These are phyloP conservation scores for Haematococcus lacustris DNA, from an alignment of 139 green algal genomes.

Conservation along the genomic window DNA sequence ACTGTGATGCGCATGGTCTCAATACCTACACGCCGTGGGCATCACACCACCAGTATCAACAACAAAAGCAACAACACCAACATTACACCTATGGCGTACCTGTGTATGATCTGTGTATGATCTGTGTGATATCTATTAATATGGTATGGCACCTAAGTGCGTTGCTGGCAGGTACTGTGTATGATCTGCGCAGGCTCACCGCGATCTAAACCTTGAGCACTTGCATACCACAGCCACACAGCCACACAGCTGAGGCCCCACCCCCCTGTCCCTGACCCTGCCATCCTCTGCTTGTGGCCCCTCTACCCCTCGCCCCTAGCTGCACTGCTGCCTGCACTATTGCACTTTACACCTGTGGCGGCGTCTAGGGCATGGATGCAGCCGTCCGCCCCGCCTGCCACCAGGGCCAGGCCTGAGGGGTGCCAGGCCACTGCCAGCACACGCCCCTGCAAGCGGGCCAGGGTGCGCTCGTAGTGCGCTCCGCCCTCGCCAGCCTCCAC, in stretches of 20 bases:
- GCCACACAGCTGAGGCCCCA: background rate
- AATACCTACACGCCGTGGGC: background rate
- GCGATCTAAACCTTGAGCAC: background rate
- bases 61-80: too few relatives aligned
- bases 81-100: too few relatives aligned
- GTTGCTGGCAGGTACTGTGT: background rate
- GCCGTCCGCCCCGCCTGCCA: slow-evolving; percentile 55
- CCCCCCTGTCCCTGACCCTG: background rate
- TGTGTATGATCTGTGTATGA: too few relatives aligned
- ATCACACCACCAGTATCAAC: background rate
- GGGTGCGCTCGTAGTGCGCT: slow-evolving; percentile 38
- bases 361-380: slow-evolving; percentile 65
- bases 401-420: slow-evolving; percentile 44
- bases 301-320: background rate
- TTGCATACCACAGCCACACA: background rate
- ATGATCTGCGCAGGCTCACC: background rate
- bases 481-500: slow-evolving; percentile 49
- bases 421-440: slow-evolving; percentile 74
- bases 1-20: slow-evolving; percentile 73
- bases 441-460: slow-evolving; percentile 46
- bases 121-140: too few relatives aligned
- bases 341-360: slow-evolving; percentile 23
- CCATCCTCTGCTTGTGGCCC: background rate
- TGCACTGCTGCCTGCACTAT: background rate
- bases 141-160: too few relatives aligned